Evolutionary conservation across 495 filamentous ascomycete genomes (phyloP).

Genomic region (Cercophora scortea): DNA sequence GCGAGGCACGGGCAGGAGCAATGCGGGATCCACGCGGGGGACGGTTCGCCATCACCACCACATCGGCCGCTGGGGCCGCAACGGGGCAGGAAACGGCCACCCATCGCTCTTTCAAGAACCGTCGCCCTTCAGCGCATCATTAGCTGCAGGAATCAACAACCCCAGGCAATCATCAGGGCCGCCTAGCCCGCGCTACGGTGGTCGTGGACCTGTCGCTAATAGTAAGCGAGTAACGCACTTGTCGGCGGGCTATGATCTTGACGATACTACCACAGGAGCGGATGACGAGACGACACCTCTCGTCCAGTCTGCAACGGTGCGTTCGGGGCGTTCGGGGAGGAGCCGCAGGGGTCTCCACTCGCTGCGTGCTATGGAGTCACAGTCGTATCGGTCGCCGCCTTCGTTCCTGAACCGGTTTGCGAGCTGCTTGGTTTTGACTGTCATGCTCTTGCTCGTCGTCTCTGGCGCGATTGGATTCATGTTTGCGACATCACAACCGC

Average conservation of each 20-base stretch:
- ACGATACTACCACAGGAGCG: slow-evolving; percentile 52
- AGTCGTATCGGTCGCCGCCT: slow-evolving; percentile 53
- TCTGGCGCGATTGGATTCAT: slow-evolving; percentile 79
- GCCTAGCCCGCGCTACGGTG: slow-evolving; percentile 36
- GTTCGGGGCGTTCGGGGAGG: slow-evolving; percentile 53
- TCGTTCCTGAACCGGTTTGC: slow-evolving; percentile 65
- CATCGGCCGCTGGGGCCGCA: slow-evolving; percentile 58
- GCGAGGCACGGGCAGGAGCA: slow-evolving; percentile 49
- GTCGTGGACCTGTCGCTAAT: slow-evolving; percentile 14
- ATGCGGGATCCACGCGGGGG: slow-evolving; percentile 54
- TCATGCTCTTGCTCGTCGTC: slow-evolving; percentile 68
- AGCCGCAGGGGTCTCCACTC: slow-evolving; percentile 49
- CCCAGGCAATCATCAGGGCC: slow-evolving; percentile 58
- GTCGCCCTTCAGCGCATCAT: slow-evolving; percentile 49
- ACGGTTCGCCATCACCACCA: slow-evolving; percentile 69
- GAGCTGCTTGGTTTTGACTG: slow-evolving; percentile 65
- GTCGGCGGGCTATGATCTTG: slow-evolving; percentile 43
- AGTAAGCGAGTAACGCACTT: slow-evolving; percentile 18
- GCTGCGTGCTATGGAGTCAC: slow-evolving; percentile 67
- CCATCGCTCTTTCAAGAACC: slow-evolving; percentile 71
- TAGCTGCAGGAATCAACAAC: slow-evolving; percentile 25
- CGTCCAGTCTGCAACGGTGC: slow-evolving; percentile 39
- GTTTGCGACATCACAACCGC: slow-evolving; percentile 81
- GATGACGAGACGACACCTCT: slow-evolving; percentile 90
- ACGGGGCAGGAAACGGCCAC: slow-evolving; percentile 53